These are phyloP conservation scores for Solanum hybrid DNA, from an alignment of 305 asterid genomes.

Conservation along the genomic window DNA sequence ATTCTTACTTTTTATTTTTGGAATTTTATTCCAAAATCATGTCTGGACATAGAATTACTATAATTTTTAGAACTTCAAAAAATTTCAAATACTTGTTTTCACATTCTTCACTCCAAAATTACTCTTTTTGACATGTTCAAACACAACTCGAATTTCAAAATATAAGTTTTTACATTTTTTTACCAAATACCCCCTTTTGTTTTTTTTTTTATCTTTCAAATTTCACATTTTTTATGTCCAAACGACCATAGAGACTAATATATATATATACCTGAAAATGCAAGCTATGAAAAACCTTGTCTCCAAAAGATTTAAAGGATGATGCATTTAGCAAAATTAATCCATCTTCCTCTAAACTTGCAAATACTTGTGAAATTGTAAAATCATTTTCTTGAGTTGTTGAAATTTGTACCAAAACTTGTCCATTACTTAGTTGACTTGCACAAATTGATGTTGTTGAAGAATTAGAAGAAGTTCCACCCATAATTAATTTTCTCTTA, in stretches of 20 bases:
- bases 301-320: conserved; percentile 11
- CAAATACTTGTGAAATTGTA: not conserved
- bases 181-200: not conserved
- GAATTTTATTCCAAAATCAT: not conserved
- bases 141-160: not conserved
- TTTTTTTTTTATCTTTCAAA: not conserved
- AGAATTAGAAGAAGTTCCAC: not conserved
- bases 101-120: not conserved
- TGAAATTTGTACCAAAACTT: not conserved
- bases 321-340: conserved; percentile 8
- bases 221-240: not conserved
- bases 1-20: not conserved
- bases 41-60: not conserved
- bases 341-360: conserved; percentile 11
- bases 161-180: not conserved
- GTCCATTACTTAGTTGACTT: not conserved
- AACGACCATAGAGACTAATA: not conserved
- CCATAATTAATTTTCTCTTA: not conserved
- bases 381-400: not conserved
- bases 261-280: conserved; percentile 9
- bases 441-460: conserved; percentile 1
- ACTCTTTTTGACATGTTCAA: not conserved
- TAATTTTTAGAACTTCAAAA: not conserved
- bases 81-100: not conserved
- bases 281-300: not conserved